Conservation (phyloP, 164 flowering plant species). For the Vitis cinerea region DNA sequence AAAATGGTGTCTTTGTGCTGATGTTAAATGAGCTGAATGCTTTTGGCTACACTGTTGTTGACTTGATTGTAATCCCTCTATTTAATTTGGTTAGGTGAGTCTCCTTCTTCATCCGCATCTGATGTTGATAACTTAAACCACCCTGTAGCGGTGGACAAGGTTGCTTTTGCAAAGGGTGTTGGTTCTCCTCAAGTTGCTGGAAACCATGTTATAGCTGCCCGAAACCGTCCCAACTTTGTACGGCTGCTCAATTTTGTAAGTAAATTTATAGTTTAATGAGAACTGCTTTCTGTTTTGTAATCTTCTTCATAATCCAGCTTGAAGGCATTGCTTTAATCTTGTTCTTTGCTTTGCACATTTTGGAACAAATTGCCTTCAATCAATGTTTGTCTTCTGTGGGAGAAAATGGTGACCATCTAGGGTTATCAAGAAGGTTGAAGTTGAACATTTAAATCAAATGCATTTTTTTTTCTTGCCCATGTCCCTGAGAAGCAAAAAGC, state of each 20-base stretch:
- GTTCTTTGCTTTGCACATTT: too few species aligned
- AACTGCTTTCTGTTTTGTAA: too few species aligned
- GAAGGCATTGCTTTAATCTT: too few species aligned
- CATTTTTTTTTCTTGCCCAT: too few species aligned
- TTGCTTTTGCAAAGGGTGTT: constrained; percentile 40
- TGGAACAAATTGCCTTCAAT: too few species aligned
- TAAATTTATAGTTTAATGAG: constrained; percentile 7
- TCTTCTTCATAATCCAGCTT: too few species aligned
- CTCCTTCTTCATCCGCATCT: constrained; percentile 97
- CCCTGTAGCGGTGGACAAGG: constrained; percentile 48
- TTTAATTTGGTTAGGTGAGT: constrained; percentile 58
- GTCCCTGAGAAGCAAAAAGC: too few species aligned
- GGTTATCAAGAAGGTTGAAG: too few species aligned
- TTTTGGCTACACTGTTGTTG: not conserved
- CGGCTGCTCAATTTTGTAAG: constrained; percentile 88
- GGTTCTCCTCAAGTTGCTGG: constrained; percentile 55
- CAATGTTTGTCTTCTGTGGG: too few species aligned
- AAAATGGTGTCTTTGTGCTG: constrained; percentile 1
- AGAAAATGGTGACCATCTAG: too few species aligned
- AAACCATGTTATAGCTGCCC: constrained; percentile 61
- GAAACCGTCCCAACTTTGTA: constrained; percentile 50
- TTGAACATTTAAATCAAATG: too few species aligned
- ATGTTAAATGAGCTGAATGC: not conserved
- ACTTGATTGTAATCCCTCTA: not conserved
- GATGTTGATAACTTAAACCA: constrained; percentile 88